Evolutionary conservation across 1,284 basidiomycete species (phyloP), one percentile per base, ranked within the genome.

Genomic region (Ustilago vetiveriae): DNA sequence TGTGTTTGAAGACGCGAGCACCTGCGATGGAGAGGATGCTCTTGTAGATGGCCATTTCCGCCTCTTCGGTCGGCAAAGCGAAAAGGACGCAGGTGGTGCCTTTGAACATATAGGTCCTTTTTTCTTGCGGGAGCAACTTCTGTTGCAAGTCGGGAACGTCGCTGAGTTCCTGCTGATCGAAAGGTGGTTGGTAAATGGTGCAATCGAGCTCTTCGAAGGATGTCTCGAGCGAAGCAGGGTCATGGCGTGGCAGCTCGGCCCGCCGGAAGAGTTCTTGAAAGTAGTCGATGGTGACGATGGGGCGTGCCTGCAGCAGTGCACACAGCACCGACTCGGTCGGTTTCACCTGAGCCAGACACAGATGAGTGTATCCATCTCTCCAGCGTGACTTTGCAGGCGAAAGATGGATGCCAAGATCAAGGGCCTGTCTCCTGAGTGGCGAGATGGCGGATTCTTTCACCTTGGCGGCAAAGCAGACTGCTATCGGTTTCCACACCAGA

Each of bases 31-130:
- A 37, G 24, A 68, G 54, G 22, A 72, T 43, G 35, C 43, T 57
- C 13, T 52, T 53, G 43, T 72, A 72, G 46, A 67, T 64, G 21
- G 44, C 13, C 16, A 72, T 24, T 35, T 72, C 69, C 17, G 51
- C 33, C 5, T 67, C 59, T 56, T 72, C 59, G 30, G 13, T 22
- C 6, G 64, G 52, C 6, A 60, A 54, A 19, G 52, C 52, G 14
- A 76, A 55, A 22, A 74, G 53, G 17, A 76, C 46, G 35, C 56
- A 58, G 6, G 72, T 76, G 8, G 65, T 74, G 13, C 69, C 74
- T 21, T 43, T 51, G 26, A 76, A 60, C 54, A 76, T 67, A 30
- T 54, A 54, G n/a, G 52, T 65, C 33, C 74, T 52, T 3, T 38
- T 33, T 33, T 55, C 36, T 10, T 68, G 26, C 6, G 65, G 68